A percentile compares a stretch with the other conserved stretches of the same genome.
phyloP scores from a whole-genome alignment of 768 basidiomycete species.

The Termitomyces sp. region DNA sequence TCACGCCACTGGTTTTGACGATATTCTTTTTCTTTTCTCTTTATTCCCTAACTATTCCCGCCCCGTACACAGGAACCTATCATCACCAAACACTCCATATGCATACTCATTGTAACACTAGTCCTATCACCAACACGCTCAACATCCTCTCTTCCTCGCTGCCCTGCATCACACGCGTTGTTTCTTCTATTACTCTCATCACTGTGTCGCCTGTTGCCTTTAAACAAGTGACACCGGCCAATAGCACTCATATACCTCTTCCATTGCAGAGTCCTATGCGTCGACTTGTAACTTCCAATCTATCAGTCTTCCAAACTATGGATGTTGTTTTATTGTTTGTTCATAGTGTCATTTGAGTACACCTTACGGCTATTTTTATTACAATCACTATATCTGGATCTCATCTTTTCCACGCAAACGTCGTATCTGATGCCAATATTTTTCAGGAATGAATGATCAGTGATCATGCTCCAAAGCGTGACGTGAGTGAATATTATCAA shows the following conservation, averaged over 20 bases:
- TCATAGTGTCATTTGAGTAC: background rate
- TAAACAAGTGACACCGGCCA: background rate
- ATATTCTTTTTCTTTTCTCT: background rate
- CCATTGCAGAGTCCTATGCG: background rate
- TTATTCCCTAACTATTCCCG: background rate
- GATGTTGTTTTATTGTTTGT: background rate
- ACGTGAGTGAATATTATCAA: no score
- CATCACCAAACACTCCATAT: background rate
- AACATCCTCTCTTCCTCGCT: background rate
- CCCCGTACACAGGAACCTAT: background rate
- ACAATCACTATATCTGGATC: background rate
- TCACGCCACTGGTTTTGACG: constrained; percentile 7
- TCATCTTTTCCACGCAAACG: background rate
- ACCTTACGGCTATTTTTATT: no score
- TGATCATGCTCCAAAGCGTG: no score
- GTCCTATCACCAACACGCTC: background rate
- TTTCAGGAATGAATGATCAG: no score
- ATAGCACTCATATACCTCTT: background rate
- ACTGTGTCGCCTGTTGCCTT: background rate
- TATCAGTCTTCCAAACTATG: background rate
- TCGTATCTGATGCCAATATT: no score
- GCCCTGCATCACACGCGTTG: background rate
- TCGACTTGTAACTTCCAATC: background rate
- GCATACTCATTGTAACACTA: constrained; percentile 2
- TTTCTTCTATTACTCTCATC: background rate